A percentile compares a stretch with the other conserved stretches of the same genome.
phyloP scores from a whole-genome alignment of 495 filamentous ascomycete species.

The Xylaria castorea region DNA sequence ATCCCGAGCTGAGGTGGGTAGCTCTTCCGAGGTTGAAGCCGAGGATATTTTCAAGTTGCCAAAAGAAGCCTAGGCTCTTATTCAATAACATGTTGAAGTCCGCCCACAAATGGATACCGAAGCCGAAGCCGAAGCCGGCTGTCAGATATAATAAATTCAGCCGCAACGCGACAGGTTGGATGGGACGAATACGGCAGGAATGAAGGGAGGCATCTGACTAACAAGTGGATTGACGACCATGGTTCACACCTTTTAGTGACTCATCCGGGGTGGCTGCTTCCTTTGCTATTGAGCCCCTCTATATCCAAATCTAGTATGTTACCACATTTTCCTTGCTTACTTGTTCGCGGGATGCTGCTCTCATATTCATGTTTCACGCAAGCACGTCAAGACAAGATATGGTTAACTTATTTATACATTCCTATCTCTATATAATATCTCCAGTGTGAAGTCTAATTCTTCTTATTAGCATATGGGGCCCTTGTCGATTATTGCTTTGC shows the following conservation, averaged over 20 bases:
- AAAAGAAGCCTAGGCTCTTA: background rate
- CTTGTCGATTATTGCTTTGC: background rate
- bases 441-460: background rate
- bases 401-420: constrained; percentile 3
- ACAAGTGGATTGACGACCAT: background rate
- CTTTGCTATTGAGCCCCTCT: background rate
- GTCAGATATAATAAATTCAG: constrained; percentile 9
- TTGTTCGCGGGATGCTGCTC: background rate
- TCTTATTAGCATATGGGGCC: background rate
- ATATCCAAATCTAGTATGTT: background rate
- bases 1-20: background rate
- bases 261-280: background rate
- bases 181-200: background rate
- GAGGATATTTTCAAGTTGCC: background rate
- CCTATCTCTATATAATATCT: background rate
- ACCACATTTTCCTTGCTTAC: background rate
- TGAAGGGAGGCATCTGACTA: background rate
- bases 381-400: background rate
- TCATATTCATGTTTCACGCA: background rate
- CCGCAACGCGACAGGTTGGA: background rate
- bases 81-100: background rate
- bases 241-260: background rate
- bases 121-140: constrained; percentile 22
- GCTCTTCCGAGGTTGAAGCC: constrained; percentile 4
- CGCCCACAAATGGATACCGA: constrained; percentile 2